Conservation (phyloP, 176 grass and related monocot species). For the maize (Zea mays) region Zm-B73-REFERENCE-NAM-5.0 NC_050105.1:129880501-129881000, state of each 20-base stretch:
- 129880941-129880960: too few relatives aligned
- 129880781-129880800: background rate
- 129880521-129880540: background rate
- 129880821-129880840: too few relatives aligned
- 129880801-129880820: background rate
- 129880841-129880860: too few relatives aligned
- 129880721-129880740: background rate
- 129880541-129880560: background rate
- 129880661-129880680: background rate
- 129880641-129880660: background rate
- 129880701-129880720: background rate
- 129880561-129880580: too few relatives aligned
- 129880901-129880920: too few relatives aligned
- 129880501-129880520: conserved; percentile 17
- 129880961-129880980: too few relatives aligned
- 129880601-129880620: too few relatives aligned
- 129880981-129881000: too few relatives aligned
- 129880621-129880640: background rate
- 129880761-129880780: background rate
- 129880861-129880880: too few relatives aligned
- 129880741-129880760: background rate
- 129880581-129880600: too few relatives aligned
- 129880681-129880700: background rate
- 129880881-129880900: too few relatives aligned
- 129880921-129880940: too few relatives aligned